Conservation (phyloP, 169 alveolate species). For the Plasmodium berghei region DNA sequence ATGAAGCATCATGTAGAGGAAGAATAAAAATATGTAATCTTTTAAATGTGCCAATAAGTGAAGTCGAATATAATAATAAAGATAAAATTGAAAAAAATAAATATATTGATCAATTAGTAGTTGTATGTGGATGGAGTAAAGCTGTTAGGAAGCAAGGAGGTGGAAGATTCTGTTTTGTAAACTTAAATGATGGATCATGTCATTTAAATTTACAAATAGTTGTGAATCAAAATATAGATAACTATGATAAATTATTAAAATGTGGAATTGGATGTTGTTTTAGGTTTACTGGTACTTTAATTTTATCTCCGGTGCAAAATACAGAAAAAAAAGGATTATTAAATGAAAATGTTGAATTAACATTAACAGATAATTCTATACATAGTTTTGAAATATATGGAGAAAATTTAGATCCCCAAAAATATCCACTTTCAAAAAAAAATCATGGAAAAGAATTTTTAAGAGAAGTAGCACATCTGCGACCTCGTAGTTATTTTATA, state of each 20-base stretch:
- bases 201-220: slow-evolving; percentile 93
- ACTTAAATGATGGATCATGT: slow-evolving; percentile 96
- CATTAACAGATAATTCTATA: slow-evolving; percentile 76
- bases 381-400: slow-evolving; percentile 84
- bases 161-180: slow-evolving; percentile 93
- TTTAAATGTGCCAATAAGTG: slow-evolving; percentile 56
- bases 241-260: slow-evolving; percentile 85
- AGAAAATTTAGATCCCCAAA: slow-evolving; percentile 92
- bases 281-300: slow-evolving; percentile 91
- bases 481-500: slow-evolving; percentile 97
- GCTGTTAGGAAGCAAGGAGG: slow-evolving; percentile 95
- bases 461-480: slow-evolving; percentile 97
- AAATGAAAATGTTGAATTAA: slow-evolving; percentile 75
- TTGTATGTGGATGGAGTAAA: slow-evolving; percentile 97
- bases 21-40: slow-evolving; percentile 45
- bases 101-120: slow-evolving; percentile 82
- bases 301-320: slow-evolving; percentile 94
- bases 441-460: slow-evolving; percentile 93
- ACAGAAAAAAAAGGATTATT: slow-evolving; percentile 81
- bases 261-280: slow-evolving; percentile 90
- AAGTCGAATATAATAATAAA: slow-evolving; percentile 30
- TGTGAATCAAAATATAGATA: slow-evolving; percentile 89
- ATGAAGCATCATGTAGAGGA: slow-evolving; percentile 37
- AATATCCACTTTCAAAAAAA: slow-evolving; percentile 96
- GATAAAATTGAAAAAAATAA: slow-evolving; percentile 35